Base-by-base conservation (phyloP, 495 filamentous ascomycete species). In the Haplographium delicatum region DNA sequence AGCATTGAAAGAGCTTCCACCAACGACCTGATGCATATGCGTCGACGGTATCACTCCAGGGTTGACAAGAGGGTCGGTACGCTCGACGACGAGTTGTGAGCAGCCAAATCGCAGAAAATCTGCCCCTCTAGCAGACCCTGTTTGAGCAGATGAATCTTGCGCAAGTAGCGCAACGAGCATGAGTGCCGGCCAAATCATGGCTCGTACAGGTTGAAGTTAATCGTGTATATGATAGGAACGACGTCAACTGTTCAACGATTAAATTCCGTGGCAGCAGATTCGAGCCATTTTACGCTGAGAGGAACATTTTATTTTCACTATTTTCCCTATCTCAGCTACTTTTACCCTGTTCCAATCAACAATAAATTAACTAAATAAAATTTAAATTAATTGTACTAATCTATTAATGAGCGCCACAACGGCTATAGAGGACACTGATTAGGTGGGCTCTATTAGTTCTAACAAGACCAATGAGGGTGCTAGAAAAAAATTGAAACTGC, bases 21-120 rank as follows among this genome's bases (percentile, higher is more conserved):
- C 84, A 59, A 78, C 70, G 50, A 87, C 71, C 18, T 75, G 76
- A 53, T 87, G 84, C 1, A 82, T 70, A 66, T 88, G 84, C 25
- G 61, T 58, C 2, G 80, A 72, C 11, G 47, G 47, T 65, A 0
- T 5, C 37, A 4, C 27, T 3, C 81, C 80, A 15, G 81, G 81
- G 28, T 63, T 59, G 25, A 81, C 64, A 52, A 88, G 72, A 8
- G 86, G 85, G 57, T 90, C 86, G 23, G 79, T 56, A 40, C 83
- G 73, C 56, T 82, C 79, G 35, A 70, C 44, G 15, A 64, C 59
- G 9, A 67, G 55, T 27, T 50, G 47, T 18, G 50, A 52, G 41
- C 68, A 71, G 35, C 65, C 66, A 53, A 69, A 71, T 34, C 68
- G 66, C 44, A 69, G 54, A 47, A 65, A 63, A 27, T 60, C 47